A percentile compares a stretch with the other conserved stretches of the same genome.
Evolutionary conservation across 371 early-diverging fungal genomes (phyloP).

Genomic region (Capillidium heterosporum): DNA sequence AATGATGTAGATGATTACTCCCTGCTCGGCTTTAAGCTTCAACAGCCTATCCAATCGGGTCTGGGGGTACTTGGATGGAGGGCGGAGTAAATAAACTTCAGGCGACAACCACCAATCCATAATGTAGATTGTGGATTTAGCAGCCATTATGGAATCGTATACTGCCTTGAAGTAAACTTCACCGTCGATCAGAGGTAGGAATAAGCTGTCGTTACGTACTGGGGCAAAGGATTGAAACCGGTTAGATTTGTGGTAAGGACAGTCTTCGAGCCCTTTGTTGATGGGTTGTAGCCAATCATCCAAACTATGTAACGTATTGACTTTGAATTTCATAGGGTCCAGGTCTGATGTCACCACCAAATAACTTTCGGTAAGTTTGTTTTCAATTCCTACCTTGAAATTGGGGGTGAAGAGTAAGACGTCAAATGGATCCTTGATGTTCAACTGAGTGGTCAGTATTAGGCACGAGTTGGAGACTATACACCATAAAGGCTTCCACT

Average conservation of each 20-base stretch:
- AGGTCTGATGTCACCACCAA: not conserved
- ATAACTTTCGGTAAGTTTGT: not conserved
- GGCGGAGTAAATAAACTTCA: conserved; percentile 64
- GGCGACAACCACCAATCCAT: conserved; percentile 87
- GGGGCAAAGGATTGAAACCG: conserved; percentile 70
- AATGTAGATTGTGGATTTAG: conserved; percentile 61
- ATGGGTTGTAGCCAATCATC: not conserved
- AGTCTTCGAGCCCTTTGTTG: not conserved
- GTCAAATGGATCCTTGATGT: conserved; percentile 30
- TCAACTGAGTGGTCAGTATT: conserved; percentile 13
- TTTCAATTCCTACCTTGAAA: not conserved
- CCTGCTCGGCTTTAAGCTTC: conserved; percentile 65
- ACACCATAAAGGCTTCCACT: conserved; percentile 53
- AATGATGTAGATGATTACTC: conserved; percentile 74
- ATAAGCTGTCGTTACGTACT: conserved; percentile 38
- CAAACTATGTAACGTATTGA: too few relatives aligned
- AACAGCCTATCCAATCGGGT: conserved; percentile 70
- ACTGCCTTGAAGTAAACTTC: conserved; percentile 67
- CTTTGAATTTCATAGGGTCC: too few relatives aligned
- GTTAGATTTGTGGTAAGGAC: conserved; percentile 15
- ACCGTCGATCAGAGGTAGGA: conserved; percentile 63
- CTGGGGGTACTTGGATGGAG: conserved; percentile 47
- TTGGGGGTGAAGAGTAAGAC: conserved; percentile 28
- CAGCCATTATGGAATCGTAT: conserved; percentile 55
- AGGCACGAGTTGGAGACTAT: conserved; percentile 55